A percentile compares a stretch with the other conserved stretches of the same genome.
Conservation (phyloP, 768 basidiomycete genomes). For the Boletellus sp. region DNA sequence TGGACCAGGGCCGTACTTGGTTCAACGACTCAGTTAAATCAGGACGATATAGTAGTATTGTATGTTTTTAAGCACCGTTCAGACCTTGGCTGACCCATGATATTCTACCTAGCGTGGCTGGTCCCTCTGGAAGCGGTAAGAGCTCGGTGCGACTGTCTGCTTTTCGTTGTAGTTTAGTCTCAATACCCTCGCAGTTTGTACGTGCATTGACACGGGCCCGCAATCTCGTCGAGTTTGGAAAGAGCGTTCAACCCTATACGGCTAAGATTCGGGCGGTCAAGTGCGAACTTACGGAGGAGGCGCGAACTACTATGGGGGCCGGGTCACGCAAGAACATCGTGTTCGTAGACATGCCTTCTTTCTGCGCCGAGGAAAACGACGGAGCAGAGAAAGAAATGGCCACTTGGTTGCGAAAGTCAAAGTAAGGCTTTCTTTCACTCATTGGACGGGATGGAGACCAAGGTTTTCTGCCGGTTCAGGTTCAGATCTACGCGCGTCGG, state of each 20-base stretch:
- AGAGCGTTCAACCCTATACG: neutral
- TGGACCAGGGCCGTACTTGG: neutral
- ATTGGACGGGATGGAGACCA: neutral
- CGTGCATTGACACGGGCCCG: neutral
- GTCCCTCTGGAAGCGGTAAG: constrained; percentile 20
- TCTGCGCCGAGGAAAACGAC: neutral
- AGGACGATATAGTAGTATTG: constrained; percentile 21
- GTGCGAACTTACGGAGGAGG: constrained; percentile 4
- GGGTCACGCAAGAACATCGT: constrained; percentile 6
- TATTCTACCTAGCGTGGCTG: constrained; percentile 9
- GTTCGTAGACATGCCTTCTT: constrained; percentile 23
- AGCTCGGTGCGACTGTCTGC: constrained; percentile 9
- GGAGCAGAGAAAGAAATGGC: neutral
- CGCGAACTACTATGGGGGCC: neutral
- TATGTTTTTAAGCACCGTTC: neutral
- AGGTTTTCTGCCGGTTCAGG: neutral
- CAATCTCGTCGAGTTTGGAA: neutral
- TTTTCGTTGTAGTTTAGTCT: neutral
- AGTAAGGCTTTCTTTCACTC: neutral
- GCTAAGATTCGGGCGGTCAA: constrained; percentile 7
- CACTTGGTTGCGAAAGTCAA: constrained; percentile 6
- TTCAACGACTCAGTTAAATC: neutral
- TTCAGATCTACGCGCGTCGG: constrained; percentile 8
- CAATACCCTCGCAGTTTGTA: constrained; percentile 7
- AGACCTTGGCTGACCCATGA: neutral